phyloP scores from a whole-genome alignment of 768 basidiomycete genomes.

The Lyophyllum shimeji region DNA sequence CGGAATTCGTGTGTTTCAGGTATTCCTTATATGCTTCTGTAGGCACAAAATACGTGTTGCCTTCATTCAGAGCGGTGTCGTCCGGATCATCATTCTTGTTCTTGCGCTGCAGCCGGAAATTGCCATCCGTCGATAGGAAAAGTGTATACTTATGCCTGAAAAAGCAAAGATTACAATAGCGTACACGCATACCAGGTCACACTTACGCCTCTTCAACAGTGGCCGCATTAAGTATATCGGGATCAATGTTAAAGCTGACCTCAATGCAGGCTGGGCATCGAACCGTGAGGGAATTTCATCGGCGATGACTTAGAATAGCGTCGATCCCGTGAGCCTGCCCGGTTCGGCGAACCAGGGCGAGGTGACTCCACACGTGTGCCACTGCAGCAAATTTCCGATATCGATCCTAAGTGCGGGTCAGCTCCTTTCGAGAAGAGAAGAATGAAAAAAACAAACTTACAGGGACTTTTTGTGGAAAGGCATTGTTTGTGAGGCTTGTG shows the following conservation, averaged over 20 bases:
- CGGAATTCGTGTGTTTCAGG: slow-evolving; percentile 5
- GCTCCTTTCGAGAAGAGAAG: no score
- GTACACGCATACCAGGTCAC: background rate
- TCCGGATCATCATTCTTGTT: slow-evolving; percentile 27
- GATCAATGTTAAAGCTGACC: slow-evolving; percentile 1
- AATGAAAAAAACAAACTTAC: background rate
- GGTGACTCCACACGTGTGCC: background rate
- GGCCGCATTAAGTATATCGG: background rate
- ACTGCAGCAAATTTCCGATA: background rate
- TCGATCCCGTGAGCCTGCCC: slow-evolving; percentile 1
- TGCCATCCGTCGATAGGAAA: slow-evolving; percentile 27
- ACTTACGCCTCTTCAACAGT: background rate
- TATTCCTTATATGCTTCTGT: slow-evolving; percentile 16
- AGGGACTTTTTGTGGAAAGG: background rate
- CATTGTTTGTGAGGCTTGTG: slow-evolving; percentile 11
- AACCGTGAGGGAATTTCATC: background rate
- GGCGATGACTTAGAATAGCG: background rate
- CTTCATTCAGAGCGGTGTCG: slow-evolving; percentile 26
- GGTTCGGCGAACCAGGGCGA: background rate
- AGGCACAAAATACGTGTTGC: slow-evolving; percentile 23
- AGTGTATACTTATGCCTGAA: slow-evolving; percentile 25
- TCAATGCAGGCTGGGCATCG: slow-evolving; percentile 3
- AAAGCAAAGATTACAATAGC: background rate
- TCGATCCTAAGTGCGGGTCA: background rate
- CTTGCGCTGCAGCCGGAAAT: slow-evolving; percentile 24